Conservation (phyloP, 768 basidiomycete species). For the Leucocoprinus leucothites region DNA sequence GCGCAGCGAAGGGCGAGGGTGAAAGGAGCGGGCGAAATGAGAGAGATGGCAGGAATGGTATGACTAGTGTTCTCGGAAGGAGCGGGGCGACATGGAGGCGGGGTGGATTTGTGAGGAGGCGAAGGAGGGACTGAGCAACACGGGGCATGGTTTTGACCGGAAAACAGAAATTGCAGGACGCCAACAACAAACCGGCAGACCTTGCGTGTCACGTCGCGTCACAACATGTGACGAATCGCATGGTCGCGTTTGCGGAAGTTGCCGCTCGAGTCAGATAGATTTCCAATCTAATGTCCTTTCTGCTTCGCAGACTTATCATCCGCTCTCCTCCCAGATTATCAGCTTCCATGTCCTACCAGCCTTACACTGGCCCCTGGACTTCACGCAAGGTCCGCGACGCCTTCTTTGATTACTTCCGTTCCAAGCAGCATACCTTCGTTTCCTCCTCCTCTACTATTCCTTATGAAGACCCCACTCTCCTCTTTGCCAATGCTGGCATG, state of each 20-base stretch:
- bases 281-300: slow-evolving; percentile 9
- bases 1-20: slow-evolving; percentile 17
- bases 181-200: no score
- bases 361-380: slow-evolving; percentile 60
- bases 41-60: slow-evolving; percentile 10
- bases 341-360: slow-evolving; percentile 33
- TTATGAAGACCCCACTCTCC: slow-evolving; percentile 94
- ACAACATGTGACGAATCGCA: slow-evolving; percentile 9
- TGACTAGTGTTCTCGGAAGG: slow-evolving; percentile 14
- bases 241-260: slow-evolving; percentile 6
- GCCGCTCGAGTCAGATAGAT: slow-evolving; percentile 13
- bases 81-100: slow-evolving; percentile 22
- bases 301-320: slow-evolving; percentile 1
- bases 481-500: slow-evolving; percentile 99
- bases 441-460: slow-evolving; percentile 92
- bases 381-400: slow-evolving; percentile 81
- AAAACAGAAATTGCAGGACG: not conserved
- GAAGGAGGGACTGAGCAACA: slow-evolving; percentile 34
- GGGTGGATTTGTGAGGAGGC: slow-evolving; percentile 32
- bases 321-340: slow-evolving; percentile 17
- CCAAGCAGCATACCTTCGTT: slow-evolving; percentile 81
- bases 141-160: slow-evolving; percentile 36
- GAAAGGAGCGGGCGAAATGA: slow-evolving; percentile 4
- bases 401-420: slow-evolving; percentile 87
- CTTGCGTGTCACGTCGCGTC: not conserved